Conservation (phyloP, 257 asterid species). For the Leonotis leonurus region DNA sequence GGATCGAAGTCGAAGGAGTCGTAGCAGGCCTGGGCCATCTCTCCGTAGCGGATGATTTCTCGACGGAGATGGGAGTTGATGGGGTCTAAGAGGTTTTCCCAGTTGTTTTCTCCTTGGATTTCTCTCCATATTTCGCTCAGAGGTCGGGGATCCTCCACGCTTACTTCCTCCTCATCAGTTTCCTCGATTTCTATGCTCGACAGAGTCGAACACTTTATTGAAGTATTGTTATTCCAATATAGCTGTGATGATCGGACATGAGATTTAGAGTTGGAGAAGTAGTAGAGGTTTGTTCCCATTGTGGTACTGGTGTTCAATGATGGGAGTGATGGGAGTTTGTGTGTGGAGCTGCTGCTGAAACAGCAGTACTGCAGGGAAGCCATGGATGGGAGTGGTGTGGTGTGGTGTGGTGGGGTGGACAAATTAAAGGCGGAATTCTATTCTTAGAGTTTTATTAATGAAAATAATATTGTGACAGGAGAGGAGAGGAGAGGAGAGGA, state of each 20-base stretch:
- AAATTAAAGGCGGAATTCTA: too few species aligned
- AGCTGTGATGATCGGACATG: neutral
- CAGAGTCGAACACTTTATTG: conserved; percentile 23
- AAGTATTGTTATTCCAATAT: neutral
- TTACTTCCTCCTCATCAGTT: conserved; percentile 18
- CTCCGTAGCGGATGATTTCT: conserved; percentile 64
- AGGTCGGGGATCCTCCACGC: conserved; percentile 25
- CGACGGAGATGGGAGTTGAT: conserved; percentile 51
- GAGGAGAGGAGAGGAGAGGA: too few species aligned
- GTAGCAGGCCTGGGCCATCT: conserved; percentile 71
- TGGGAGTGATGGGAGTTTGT: conserved; percentile 1
- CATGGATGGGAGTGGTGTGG: conserved; percentile 24
- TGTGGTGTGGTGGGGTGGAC: neutral
- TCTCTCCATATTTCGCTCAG: conserved; percentile 49
- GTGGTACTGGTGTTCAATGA: neutral
- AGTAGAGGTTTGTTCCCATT: neutral
- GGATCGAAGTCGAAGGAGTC: conserved; percentile 84
- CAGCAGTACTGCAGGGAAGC: conserved; percentile 33
- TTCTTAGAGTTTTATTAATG: too few species aligned
- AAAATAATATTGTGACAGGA: too few species aligned
- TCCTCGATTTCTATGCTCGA: conserved; percentile 27
- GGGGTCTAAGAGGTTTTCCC: conserved; percentile 62
- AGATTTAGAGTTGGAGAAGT: conserved; percentile 2
- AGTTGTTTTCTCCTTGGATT: conserved; percentile 46
- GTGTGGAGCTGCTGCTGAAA: conserved; percentile 20